Evolutionary conservation across 176 grass and related monocot genomes (phyloP), one percentile per base, ranked within the genome.

Genomic region (Bromus sterilis): DNA sequence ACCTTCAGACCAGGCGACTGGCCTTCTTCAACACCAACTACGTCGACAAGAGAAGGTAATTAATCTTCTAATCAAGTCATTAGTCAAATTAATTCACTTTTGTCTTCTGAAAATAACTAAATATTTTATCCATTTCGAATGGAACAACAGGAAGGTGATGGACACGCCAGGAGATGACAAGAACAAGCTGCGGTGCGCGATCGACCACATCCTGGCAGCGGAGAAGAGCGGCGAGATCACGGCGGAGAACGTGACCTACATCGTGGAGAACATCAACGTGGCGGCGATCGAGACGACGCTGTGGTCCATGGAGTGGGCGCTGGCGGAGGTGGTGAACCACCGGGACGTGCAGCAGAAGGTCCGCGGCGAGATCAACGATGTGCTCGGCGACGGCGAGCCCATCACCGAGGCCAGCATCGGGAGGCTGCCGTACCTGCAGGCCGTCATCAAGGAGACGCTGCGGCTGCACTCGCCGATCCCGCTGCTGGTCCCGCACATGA

Each of bases 211-310:
- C 34, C 83, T 87, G 2, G 51, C 81, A 4, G 79, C 79, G 0
- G 85, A 87, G 63, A 82, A 69, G 77, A 89, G 63, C 65, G 94
- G 91, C 35, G 91, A 97, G 87, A 93, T 97, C 78, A 97, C 86
- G 29, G 74, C 92, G 31, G 94, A 97, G 83, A 93, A 96, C 40
- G 93, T 96, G 21, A 91, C 92, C 61, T 92, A 96, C 85, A 96
- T 96, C 79, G 90, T 96, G 3, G 93, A 96, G 79, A 96, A 96
- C 90, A 96, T 96, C 82, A 96, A 96, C 37, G 93, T 96, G 1
- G 94, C 94, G 2, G 91, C 89, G 60, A 97, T 97, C 24, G 91
- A 97, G 87, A 94, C 91, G 29, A 97, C 91, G 41, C 89, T 97
- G 26, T 97, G 94, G 94, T 94, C 94, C 33, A 90, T 97, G 78